phyloP scores from a whole-genome alignment of 2,329 filamentous ascomycete species.

The Fusarium sp. region DNA sequence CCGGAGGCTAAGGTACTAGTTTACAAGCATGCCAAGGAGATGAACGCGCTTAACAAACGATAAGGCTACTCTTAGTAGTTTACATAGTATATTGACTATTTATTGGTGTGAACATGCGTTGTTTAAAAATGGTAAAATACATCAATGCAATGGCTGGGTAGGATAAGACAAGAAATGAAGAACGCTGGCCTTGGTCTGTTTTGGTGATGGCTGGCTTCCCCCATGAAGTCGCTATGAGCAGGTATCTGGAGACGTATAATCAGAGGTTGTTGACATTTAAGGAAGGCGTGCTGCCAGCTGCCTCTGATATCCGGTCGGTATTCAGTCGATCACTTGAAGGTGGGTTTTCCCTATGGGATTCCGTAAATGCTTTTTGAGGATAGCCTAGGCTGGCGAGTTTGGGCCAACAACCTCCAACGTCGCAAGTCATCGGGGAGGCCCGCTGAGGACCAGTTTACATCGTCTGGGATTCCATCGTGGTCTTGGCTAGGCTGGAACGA shows the following conservation, averaged over 20 bases:
- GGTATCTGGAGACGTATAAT: neutral
- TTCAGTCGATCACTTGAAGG: neutral
- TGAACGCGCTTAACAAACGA: slow-evolving; percentile 47
- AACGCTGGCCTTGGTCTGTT: too few relatives aligned
- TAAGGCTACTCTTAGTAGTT: neutral
- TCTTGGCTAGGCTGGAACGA: neutral
- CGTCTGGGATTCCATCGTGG: neutral
- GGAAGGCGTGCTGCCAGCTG: neutral
- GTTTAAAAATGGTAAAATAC: too few relatives aligned
- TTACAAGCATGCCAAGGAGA: slow-evolving; percentile 57
- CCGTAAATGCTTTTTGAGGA: neutral
- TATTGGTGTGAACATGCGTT: too few relatives aligned
- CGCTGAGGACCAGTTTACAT: neutral
- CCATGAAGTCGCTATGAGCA: fast-evolving
- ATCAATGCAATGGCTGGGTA: too few relatives aligned
- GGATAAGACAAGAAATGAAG: too few relatives aligned
- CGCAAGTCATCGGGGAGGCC: neutral
- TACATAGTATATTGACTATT: too few relatives aligned
- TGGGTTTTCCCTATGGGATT: neutral
- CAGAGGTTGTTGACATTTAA: neutral
- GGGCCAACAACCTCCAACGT: too few relatives aligned
- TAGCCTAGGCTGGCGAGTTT: neutral
- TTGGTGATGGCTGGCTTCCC: neutral
- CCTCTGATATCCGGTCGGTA: neutral
- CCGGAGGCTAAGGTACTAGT: slow-evolving; percentile 57